A percentile compares a stretch with the other conserved stretches of the same genome.
Conservation (phyloP, 2,329 filamentous ascomycete genomes). For the Colletotrichum incanum region DNA sequence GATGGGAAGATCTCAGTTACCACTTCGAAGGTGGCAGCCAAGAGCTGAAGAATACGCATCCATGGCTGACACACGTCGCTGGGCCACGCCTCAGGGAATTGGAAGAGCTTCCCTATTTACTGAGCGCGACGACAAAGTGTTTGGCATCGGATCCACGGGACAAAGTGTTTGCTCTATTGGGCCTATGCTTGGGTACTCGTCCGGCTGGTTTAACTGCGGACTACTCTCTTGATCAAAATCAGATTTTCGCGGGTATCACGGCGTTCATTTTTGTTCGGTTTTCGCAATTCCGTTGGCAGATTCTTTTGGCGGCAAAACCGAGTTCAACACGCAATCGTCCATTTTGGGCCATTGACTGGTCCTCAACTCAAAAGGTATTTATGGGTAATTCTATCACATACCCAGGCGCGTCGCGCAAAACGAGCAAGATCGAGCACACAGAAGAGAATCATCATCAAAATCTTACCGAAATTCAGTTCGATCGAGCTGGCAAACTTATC, state of each 20-base stretch:
- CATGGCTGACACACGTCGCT: background rate
- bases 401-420: too few relatives aligned
- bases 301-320: background rate
- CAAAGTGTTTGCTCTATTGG: background rate
- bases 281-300: background rate
- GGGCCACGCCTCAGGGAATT: background rate
- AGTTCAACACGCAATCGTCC: background rate
- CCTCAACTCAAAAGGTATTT: too few relatives aligned
- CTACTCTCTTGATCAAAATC: background rate
- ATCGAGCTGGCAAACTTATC: too few relatives aligned
- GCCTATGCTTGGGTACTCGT: background rate
- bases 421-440: too few relatives aligned
- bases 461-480: too few relatives aligned
- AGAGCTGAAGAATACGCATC: background rate
- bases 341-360: background rate
- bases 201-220: background rate
- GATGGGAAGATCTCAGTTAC: background rate
- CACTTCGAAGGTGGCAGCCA: too few relatives aligned
- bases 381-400: too few relatives aligned
- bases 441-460: too few relatives aligned
- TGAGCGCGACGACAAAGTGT: background rate
- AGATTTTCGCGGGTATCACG: background rate
- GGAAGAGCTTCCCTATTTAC: background rate
- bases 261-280: background rate
- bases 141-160: background rate